Conservation (phyloP, 176 grass and related monocot genomes). For the Triticum monococcum region DNA sequence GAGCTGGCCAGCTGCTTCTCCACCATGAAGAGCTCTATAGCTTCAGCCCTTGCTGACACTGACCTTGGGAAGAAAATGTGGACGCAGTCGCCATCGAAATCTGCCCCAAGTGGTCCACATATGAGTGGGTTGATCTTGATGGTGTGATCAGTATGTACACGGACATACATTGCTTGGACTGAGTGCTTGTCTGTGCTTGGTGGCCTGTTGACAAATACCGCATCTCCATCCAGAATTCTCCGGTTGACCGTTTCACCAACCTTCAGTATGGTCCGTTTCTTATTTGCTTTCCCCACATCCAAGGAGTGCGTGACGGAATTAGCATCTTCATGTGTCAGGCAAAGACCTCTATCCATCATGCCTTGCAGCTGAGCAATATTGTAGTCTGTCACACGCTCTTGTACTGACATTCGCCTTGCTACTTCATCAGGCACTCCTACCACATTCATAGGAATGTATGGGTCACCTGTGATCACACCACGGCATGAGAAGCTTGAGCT, state of each 20-base stretch:
- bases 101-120: conserved; percentile 65
- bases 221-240: conserved; percentile 52
- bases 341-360: conserved; percentile 45
- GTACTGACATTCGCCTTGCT: conserved; percentile 54
- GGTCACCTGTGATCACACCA: conserved; percentile 63
- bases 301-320: conserved; percentile 44
- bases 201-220: conserved; percentile 64
- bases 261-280: conserved; percentile 40
- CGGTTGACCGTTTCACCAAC: conserved; percentile 57
- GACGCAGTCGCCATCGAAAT: conserved; percentile 72
- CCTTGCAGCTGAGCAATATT: conserved; percentile 47
- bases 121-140: conserved; percentile 74
- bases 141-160: conserved; percentile 48
- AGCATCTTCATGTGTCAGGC: conserved; percentile 52
- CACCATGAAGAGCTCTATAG: conserved; percentile 51
- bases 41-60: conserved; percentile 60
- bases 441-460: conserved; percentile 56
- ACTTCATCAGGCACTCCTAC: conserved; percentile 61
- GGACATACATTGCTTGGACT: conserved; percentile 54
- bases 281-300: conserved; percentile 31
- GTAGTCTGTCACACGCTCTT: conserved; percentile 48
- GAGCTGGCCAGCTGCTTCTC: conserved; percentile 66
- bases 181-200: conserved; percentile 68
- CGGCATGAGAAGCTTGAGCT: conserved; percentile 59
- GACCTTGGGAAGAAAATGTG: conserved; percentile 75